Conservation (phyloP, 768 basidiomycete genomes). For the Xerocomellus intermedius region DNA sequence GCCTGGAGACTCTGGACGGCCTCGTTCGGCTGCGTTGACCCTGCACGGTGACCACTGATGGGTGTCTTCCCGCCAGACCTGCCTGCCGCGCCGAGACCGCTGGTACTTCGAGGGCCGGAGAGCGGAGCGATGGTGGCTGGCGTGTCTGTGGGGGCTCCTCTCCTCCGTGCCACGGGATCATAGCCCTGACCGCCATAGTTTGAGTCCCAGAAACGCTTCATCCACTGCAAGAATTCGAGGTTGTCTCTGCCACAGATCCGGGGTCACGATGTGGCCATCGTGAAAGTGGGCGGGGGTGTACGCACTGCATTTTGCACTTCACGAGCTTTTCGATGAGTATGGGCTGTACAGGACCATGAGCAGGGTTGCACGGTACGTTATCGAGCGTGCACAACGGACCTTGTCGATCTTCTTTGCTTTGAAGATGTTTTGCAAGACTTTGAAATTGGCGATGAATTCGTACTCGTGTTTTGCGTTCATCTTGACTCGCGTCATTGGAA, state of each 20-base stretch:
- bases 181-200: conserved; percentile 88
- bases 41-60: conserved; percentile 62
- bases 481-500: conserved; percentile 91
- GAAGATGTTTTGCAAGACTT: conserved; percentile 91
- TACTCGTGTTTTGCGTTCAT: conserved; percentile 96
- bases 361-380: not conserved
- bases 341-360: conserved; percentile 50
- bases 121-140: conserved; percentile 80
- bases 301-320: conserved; percentile 99
- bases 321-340: conserved; percentile 93
- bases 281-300: conserved; percentile 20
- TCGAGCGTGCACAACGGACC: conserved; percentile 39
- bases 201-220: conserved; percentile 92
- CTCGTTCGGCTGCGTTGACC: conserved; percentile 65
- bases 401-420: conserved; percentile 93
- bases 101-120: conserved; percentile 38
- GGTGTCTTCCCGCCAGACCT: conserved; percentile 74
- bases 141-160: conserved; percentile 70
- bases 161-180: conserved; percentile 79
- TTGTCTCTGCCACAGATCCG: conserved; percentile 66
- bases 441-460: conserved; percentile 94
- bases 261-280: conserved; percentile 16
- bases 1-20: conserved; percentile 64
- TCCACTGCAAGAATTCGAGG: conserved; percentile 97
- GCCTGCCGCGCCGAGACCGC: conserved; percentile 36